Percentiles rank a stretch among this genome's conserved stretches.
Conservation (phyloP, 345 rosid species). For the Geranium brycei region DNA sequence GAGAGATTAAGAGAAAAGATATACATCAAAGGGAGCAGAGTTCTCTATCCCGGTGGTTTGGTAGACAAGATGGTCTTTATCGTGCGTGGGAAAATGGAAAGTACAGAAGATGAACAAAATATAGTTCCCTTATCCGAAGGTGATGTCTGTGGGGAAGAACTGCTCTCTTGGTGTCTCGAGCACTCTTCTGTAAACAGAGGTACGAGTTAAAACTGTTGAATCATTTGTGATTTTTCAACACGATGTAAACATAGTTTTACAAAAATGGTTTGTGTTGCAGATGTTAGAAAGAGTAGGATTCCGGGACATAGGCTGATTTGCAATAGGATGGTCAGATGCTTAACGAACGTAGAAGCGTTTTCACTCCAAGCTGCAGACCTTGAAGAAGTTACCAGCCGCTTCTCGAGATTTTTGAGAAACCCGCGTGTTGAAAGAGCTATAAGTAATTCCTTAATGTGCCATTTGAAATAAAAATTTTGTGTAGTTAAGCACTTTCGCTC, state of each 20-base stretch:
- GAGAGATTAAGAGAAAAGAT: constrained; percentile 64
- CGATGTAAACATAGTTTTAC: background rate
- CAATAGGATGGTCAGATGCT: constrained; percentile 47
- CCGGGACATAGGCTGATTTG: constrained; percentile 38
- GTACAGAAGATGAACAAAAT: constrained; percentile 45
- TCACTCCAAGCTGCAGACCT: constrained; percentile 65
- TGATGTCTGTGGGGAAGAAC: constrained; percentile 80
- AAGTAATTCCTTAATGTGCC: constrained; percentile 20
- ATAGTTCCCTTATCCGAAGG: constrained; percentile 43
- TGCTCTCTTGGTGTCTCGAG: constrained; percentile 81
- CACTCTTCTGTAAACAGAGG: constrained; percentile 54
- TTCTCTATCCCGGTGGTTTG: constrained; percentile 42
- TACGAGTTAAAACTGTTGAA: constrained; percentile 11
- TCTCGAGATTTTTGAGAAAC: constrained; percentile 45
- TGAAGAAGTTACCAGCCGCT: constrained; percentile 68
- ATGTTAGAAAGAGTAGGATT: constrained; percentile 34
- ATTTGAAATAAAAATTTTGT: background rate
- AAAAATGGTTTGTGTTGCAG: constrained; percentile 21
- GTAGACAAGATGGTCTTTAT: constrained; percentile 78
- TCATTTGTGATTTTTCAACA: no score
- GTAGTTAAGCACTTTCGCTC: background rate
- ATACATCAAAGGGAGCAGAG: constrained; percentile 48
- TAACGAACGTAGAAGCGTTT: constrained; percentile 77
- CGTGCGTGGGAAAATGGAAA: constrained; percentile 74
- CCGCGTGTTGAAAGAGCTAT: constrained; percentile 77